Evolutionary conservation across 208 protist genomes (phyloP), one percentile per base, ranked within the genome.

Genomic region (Vickermania spadyakhi): DNA sequence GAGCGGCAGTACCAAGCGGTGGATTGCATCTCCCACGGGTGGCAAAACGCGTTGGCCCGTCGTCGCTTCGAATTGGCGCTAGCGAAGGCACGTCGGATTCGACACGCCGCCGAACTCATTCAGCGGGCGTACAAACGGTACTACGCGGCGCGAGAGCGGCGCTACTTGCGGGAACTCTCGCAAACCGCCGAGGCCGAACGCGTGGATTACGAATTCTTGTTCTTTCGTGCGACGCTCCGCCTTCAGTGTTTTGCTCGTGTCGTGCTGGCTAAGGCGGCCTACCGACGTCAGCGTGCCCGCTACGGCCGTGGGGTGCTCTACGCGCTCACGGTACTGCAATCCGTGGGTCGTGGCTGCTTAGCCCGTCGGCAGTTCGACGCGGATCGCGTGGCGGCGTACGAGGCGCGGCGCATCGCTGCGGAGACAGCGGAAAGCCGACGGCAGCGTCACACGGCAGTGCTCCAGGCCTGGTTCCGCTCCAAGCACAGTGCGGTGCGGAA

Each of bases 231-330:
- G 23, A 64, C 68, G 3, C 51, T 73, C 28, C 51, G 18, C 5
- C 52, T 91, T 30, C 84, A 91, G 55, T 69, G 69, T 28, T 81
- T 80, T 49, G 74, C 60, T 0, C 84, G 84, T 14, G 29, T 79
- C 41, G 77, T 83, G 26, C 28, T 81, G 25, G 76, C 66, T 2
- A 69, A 74, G 62, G 60, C 70, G 2, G 52, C 29, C 14, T 72
- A 67, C 4, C 76, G 72, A 1, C 69, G 61, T 5, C 56, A 64
- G 14, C 61, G 67, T 28, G 84, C 84, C 1, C 56, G 71, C 0
- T 49, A 61, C 45, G 84, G 84, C 7, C 77, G 84, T 1, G 62
- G 74, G 7, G 70, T 75, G 41, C 71, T 87, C 18, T 70, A 70
- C 31, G 73, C 73, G 1, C 57, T 81, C 14, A 27, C 70, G 0